A percentile compares a stretch with the other conserved stretches of the same genome.
Conservation (phyloP, 2,329 filamentous ascomycete species). For the Verticillium dahliae region DNA sequence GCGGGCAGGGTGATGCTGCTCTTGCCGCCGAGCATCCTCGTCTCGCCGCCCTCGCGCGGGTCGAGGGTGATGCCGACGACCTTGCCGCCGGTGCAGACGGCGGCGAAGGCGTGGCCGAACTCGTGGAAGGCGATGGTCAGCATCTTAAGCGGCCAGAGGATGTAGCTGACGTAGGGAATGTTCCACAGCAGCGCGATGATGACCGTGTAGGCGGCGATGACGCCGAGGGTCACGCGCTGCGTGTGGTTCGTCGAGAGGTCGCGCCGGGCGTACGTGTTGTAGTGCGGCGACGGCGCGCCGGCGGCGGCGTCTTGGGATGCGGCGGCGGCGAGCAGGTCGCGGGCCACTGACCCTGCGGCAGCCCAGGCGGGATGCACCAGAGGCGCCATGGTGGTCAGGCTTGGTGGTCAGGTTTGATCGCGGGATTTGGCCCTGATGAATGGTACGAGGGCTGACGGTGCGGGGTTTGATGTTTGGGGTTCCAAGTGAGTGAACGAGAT, state of each 20-base stretch:
- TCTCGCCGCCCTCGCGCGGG: slow-evolving; percentile 71
- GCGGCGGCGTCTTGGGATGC: not conserved
- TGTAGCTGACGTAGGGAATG: slow-evolving; percentile 66
- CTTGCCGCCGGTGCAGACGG: slow-evolving; percentile 63
- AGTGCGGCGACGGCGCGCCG: not conserved
- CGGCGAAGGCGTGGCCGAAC: slow-evolving; percentile 68
- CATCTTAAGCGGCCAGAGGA: slow-evolving; percentile 83
- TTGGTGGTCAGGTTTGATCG: too few relatives aligned
- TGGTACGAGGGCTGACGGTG: too few relatives aligned
- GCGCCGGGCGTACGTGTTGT: slow-evolving; percentile 34
- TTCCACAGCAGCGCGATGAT: slow-evolving; percentile 75
- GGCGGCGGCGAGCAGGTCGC: not conserved
- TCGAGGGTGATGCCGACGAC: slow-evolving; percentile 71
- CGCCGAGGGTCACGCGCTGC: slow-evolving; percentile 63
- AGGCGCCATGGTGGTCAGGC: not conserved
- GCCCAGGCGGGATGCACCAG: not conserved
- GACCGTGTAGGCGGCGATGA: slow-evolving; percentile 64
- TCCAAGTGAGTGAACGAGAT: not conserved
- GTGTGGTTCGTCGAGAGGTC: slow-evolving; percentile 55
- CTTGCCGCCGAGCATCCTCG: slow-evolving; percentile 68
- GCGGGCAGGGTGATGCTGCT: slow-evolving; percentile 67
- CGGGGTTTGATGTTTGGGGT: not conserved
- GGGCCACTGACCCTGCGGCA: not conserved
- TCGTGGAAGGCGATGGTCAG: slow-evolving; percentile 80
- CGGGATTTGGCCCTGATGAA: too few relatives aligned